phyloP scores from a whole-genome alignment of 225 moss, liverwort and hornwort genomes.

The Pseudisothecium myosuroides region DNA sequence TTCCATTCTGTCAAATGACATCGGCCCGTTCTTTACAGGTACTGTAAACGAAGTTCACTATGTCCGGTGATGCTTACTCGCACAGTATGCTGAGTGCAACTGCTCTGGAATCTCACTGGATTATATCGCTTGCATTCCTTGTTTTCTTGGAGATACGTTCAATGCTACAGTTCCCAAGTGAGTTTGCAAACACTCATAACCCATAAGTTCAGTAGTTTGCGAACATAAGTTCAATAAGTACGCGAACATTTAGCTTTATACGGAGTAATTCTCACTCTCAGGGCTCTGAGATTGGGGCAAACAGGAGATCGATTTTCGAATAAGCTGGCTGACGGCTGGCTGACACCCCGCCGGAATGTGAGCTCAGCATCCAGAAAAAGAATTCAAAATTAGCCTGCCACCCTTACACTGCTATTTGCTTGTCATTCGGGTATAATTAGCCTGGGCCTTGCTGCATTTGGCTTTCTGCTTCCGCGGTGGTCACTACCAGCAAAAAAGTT shows the following conservation, averaged over 20 bases:
- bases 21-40: neutral
- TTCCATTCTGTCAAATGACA: neutral
- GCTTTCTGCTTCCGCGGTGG: neutral
- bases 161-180: neutral
- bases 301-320: neutral
- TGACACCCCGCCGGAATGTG: neutral
- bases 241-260: too few relatives aligned
- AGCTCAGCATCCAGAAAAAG: neutral
- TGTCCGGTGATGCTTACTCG: neutral
- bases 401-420: neutral
- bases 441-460: neutral
- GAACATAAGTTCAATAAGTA: neutral
- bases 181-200: neutral
- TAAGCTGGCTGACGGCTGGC: neutral
- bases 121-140: neutral
- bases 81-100: neutral
- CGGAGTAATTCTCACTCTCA: neutral
- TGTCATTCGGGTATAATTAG: neutral
- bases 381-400: neutral
- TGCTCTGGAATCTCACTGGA: neutral
- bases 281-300: neutral
- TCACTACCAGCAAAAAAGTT: neutral
- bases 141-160: neutral
- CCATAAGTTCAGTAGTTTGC: neutral
- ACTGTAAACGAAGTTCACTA: neutral